Conservation (phyloP, 1,284 basidiomycete genomes). For the Afroboletus lepidellus region DNA sequence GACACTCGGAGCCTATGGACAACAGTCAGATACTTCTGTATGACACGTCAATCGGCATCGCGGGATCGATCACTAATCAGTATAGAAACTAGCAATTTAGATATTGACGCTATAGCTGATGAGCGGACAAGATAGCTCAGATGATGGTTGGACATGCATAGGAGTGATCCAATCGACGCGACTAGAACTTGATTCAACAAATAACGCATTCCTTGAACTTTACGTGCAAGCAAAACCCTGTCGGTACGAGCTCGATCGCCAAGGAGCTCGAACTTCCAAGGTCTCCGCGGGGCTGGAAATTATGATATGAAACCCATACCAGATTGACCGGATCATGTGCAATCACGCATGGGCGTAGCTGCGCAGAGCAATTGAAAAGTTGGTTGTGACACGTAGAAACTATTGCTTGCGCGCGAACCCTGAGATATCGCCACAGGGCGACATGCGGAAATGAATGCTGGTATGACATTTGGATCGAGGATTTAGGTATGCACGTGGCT, state of each 20-base stretch:
- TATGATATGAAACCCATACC: conserved; percentile 9
- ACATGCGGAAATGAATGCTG: not conserved
- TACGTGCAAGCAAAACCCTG: conserved; percentile 5
- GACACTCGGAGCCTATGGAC: conserved; percentile 7
- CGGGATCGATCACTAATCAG: conserved; percentile 14
- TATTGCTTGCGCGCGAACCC: not conserved
- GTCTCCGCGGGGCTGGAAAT: conserved; percentile 15
- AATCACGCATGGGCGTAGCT: not conserved
- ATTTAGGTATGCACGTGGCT: too few relatives aligned
- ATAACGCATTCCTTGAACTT: not conserved
- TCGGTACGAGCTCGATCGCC: not conserved
- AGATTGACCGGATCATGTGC: conserved; percentile 2
- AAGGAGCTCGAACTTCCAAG: conserved; percentile 2
- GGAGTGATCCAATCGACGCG: not conserved
- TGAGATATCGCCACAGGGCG: conserved; percentile 1
- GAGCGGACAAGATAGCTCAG: not conserved
- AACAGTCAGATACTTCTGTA: not conserved
- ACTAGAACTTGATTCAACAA: not conserved
- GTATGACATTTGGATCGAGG: too few relatives aligned
- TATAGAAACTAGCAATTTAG: not conserved
- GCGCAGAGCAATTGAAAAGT: conserved; percentile 2
- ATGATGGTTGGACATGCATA: not conserved
- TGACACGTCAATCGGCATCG: conserved; percentile 9
- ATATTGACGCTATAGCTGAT: not conserved
- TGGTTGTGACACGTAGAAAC: conserved; percentile 10